Conservation (phyloP, 2,329 filamentous ascomycete genomes). For the Pseudogymnoascus sp. region DNA sequence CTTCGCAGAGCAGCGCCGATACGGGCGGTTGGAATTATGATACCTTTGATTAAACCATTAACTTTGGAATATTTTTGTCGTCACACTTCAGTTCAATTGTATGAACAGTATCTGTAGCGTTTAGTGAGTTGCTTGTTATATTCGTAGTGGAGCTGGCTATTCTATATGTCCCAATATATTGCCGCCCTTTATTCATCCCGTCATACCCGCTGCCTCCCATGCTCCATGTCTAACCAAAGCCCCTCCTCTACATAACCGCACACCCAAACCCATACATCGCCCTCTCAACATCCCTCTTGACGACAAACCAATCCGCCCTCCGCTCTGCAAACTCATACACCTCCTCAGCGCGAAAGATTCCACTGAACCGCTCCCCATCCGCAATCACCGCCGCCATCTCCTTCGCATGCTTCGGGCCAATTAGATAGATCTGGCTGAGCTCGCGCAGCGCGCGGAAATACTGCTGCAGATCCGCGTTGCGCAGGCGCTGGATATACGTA, state of each 20-base stretch:
- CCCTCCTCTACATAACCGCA: slow-evolving; percentile 58
- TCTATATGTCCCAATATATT: background rate
- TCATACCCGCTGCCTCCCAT: background rate
- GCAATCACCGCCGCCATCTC: slow-evolving; percentile 94
- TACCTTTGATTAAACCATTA: slow-evolving; percentile 1
- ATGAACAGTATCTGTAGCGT: background rate
- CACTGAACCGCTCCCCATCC: slow-evolving; percentile 79
- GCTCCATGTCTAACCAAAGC: background rate
- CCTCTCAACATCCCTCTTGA: slow-evolving; percentile 81
- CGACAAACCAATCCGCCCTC: slow-evolving; percentile 88
- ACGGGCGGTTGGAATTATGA: slow-evolving; percentile 1
- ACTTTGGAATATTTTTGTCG: background rate
- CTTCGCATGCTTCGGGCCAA: slow-evolving; percentile 78
- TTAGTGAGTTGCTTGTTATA: background rate
- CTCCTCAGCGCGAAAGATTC: slow-evolving; percentile 90
- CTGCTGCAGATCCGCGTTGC: slow-evolving; percentile 72
- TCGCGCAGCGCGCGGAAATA: slow-evolving; percentile 92
- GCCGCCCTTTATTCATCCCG: background rate
- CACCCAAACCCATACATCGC: slow-evolving; percentile 97
- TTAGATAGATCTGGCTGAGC: slow-evolving; percentile 90
- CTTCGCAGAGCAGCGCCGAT: background rate
- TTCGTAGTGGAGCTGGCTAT: background rate
- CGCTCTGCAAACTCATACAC: slow-evolving; percentile 96
- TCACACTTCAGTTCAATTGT: background rate
- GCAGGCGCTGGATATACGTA: slow-evolving; percentile 70